A percentile compares a stretch with the other conserved stretches of the same genome.
Conservation (phyloP, 192 early-diverging fungal genomes). For the Backusella mclennaniae region DNA sequence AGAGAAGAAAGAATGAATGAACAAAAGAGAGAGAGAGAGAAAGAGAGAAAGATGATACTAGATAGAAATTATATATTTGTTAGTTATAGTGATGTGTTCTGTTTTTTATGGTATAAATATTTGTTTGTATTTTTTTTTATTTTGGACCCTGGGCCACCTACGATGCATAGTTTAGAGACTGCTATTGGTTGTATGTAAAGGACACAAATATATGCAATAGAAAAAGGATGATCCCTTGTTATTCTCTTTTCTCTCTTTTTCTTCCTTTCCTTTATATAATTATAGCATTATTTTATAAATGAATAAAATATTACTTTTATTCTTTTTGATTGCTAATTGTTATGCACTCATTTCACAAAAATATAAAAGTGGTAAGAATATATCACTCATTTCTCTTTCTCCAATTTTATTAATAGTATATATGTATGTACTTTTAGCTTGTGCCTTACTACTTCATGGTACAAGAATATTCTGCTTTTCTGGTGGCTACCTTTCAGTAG, state of each 20-base stretch:
- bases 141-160: background rate
- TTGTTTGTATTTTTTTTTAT: background rate
- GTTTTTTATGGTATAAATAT: background rate
- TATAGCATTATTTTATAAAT: background rate
- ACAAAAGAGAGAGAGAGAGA: too few relatives aligned
- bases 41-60: too few relatives aligned
- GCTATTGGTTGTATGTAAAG: background rate
- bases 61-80: background rate
- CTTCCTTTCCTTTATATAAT: background rate
- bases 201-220: background rate
- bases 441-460: background rate
- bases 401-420: background rate
- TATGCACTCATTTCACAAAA: background rate
- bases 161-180: background rate
- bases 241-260: background rate
- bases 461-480: constrained; percentile 6
- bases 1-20: too few relatives aligned
- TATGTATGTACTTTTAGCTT: background rate
- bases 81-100: background rate
- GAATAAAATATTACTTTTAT: background rate
- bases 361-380: background rate
- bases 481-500: background rate
- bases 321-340: background rate
- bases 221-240: background rate
- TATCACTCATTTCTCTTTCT: background rate